Base-by-base conservation (phyloP, 352 stramenopile species). In the Pythium guiyangense region DNA sequence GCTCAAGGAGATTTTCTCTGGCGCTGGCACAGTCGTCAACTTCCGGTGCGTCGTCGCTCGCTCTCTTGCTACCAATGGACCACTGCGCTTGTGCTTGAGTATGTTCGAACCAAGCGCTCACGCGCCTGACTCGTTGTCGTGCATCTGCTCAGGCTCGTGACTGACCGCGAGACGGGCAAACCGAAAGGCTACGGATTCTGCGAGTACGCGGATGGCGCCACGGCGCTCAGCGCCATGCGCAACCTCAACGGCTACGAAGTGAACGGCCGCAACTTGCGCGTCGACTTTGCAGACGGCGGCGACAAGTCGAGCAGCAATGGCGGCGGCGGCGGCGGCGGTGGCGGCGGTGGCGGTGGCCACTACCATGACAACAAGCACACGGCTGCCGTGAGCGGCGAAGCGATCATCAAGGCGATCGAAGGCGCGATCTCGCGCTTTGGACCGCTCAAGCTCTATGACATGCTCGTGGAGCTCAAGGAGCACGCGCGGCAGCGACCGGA, bases 1-100 rank as follows among this genome's bases (percentile, higher is more conserved):
- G 80, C 82, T 94, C 40, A 86, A 86, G 60, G 82, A 94, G 63
- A 88, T 94, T 52, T 94, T 94, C 70, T 92, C 84, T 11, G 82
- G 88, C 52, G 84, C 81, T 15, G 84, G 84, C 26, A 83, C 78
- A 8, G 84, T 94, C 49, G 62, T 94, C 53, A 94, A 90, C 60
- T 94, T 94, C 56, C 78, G 84, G 84, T 94, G 44, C 51, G 68
- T 52, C 26, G 10, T 54, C 17, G 20, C 47, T 52, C 26, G 35
- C 4, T 18, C 10, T 49, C 4, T 52, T 22, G 39, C 3, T 40
- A 0, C 43, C n/a, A n/a, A 11, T 37, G 17, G 25, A 34, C 22
- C 25, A 12, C 14, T 37, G 35, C 20, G 1, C 14, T 22, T 31
- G n/a, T 29, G 14, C 10, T 54, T 14, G 14, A 11, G 18, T 2